phyloP scores from a whole-genome alignment of 257 asterid genomes.

The Verbascum thapsus region DNA sequence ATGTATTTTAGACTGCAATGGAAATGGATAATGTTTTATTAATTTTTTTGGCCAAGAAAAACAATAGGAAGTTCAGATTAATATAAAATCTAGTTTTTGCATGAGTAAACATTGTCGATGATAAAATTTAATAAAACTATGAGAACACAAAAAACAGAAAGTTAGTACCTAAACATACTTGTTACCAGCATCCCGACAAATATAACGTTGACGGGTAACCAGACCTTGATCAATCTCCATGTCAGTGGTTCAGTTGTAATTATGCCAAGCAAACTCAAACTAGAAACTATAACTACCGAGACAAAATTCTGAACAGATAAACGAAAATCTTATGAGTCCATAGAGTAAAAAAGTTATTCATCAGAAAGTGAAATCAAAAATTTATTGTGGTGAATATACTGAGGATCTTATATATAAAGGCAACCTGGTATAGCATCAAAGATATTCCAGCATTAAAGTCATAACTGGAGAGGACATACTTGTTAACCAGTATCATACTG shows the following conservation, averaged over 20 bases:
- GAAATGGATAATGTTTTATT: constrained; percentile 18
- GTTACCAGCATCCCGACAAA: constrained; percentile 99
- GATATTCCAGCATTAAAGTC: constrained; percentile 85
- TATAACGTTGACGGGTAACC: constrained; percentile 91
- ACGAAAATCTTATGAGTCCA: constrained; percentile 19
- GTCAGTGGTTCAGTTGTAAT: constrained; percentile 84
- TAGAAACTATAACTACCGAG: constrained; percentile 64
- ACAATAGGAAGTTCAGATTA: constrained; percentile 12
- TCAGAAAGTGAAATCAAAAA: background rate
- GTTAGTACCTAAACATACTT: constrained; percentile 96
- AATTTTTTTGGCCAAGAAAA: background rate
- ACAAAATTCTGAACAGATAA: constrained; percentile 78
- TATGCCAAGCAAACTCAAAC: constrained; percentile 67
- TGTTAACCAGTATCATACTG: constrained; percentile 92
- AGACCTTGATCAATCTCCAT: constrained; percentile 85
- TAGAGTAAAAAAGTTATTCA: constrained; percentile 11
- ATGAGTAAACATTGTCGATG: background rate
- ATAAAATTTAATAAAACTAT: background rate
- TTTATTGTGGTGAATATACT: constrained; percentile 10
- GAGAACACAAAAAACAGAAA: constrained; percentile 19
- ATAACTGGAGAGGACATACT: constrained; percentile 88
- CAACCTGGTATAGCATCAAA: constrained; percentile 95
- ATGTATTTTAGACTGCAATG: constrained; percentile 80
- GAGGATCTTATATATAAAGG: constrained; percentile 25
- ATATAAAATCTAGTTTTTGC: background rate